Evolutionary conservation across 768 basidiomycete species (phyloP).

Genomic region (Tricholoma terreum): DNA sequence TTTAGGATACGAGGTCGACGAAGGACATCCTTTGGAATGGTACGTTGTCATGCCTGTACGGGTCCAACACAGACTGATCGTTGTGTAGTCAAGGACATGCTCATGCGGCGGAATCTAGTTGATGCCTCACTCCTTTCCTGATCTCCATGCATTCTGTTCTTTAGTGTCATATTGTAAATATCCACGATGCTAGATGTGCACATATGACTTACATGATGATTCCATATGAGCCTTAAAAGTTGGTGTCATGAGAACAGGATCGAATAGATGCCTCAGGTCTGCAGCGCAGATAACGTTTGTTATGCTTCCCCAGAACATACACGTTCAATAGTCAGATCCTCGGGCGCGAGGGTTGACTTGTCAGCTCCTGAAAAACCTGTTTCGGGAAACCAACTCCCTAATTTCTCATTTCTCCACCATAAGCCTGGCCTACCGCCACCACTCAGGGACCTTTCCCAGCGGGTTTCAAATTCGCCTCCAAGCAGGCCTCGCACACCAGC

Average conservation of each 20-base stretch:
- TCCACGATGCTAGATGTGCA: not conserved
- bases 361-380: not conserved
- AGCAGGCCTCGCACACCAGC: conserved; percentile 52
- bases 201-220: not conserved
- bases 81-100: conserved; percentile 40
- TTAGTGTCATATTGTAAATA: not conserved
- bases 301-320: no score
- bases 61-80: not conserved
- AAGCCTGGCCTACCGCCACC: conserved; percentile 40
- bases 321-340: no score
- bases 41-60: conserved; percentile 20
- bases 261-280: no score
- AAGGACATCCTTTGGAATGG: conserved; percentile 47
- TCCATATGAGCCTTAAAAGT: no score
- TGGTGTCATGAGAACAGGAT: no score
- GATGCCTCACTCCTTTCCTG: conserved; percentile 36
- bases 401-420: conserved; percentile 39
- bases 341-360: not conserved
- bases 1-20: conserved; percentile 57
- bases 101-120: conserved; percentile 43
- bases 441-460: conserved; percentile 54
- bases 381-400: conserved; percentile 38
- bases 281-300: no score
- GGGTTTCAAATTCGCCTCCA: conserved; percentile 55
- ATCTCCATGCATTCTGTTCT: not conserved